Percentiles rank a stretch among this genome's conserved stretches.
Evolutionary conservation across 306 rosid species (phyloP).

Genomic region (Castanospermum australe): DNA sequence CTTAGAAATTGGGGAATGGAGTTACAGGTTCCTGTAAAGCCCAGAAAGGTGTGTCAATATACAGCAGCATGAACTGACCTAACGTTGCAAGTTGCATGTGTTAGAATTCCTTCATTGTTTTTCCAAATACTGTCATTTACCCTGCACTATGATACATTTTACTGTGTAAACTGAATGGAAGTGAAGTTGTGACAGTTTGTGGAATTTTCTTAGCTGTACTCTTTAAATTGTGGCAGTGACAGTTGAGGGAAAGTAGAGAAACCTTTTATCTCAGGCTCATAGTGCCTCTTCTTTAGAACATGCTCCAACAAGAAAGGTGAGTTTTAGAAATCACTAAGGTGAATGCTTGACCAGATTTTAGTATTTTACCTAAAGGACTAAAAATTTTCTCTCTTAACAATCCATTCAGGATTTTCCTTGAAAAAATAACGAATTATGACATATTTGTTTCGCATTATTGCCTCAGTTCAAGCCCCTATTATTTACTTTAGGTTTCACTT

Average conservation of each 20-base stretch:
- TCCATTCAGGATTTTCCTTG: neutral
- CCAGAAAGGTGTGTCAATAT: slow-evolving; percentile 70
- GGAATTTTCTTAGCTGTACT: neutral
- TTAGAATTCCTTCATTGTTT: slow-evolving; percentile 17
- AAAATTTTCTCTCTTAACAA: neutral
- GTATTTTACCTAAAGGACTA: neutral
- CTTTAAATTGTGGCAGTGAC: neutral
- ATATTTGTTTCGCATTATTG: neutral
- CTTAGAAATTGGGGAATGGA: slow-evolving; percentile 57
- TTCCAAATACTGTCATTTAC: neutral
- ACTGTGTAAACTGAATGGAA: neutral
- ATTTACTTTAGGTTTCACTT: neutral
- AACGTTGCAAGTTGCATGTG: slow-evolving; percentile 16
- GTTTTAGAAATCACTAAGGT: neutral
- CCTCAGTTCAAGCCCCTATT: neutral
- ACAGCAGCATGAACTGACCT: slow-evolving; percentile 2
- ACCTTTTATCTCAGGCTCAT: neutral
- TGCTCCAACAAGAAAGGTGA: neutral
- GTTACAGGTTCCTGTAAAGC: slow-evolving; percentile 70
- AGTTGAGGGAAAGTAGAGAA: neutral
- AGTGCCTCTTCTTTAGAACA: slow-evolving; percentile 1
- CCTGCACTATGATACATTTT: neutral
- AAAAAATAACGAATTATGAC: neutral
- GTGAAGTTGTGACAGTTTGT: neutral
- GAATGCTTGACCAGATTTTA: neutral